Evolutionary conservation across 2,329 filamentous ascomycete genomes (phyloP), one percentile per base, ranked within the genome.

Genomic region (Penicillium sp.): DNA sequence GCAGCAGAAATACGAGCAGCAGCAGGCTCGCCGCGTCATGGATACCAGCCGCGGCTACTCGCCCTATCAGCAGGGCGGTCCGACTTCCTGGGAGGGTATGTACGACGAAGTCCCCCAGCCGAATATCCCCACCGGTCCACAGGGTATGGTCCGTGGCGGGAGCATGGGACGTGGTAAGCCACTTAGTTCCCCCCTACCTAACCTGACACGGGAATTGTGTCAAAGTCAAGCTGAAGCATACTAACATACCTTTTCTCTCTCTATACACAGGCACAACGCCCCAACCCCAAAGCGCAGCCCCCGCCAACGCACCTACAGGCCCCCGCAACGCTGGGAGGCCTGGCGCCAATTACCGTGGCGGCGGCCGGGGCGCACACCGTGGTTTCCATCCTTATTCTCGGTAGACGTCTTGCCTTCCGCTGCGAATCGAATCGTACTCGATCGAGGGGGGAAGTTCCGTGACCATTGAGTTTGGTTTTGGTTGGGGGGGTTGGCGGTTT

Each of bases 11-110:
- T 91, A 91, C 73, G 88, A 90, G 69, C 86, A 88, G 62, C 89
- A 88, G 71, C 82, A 87, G 73, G 80, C 80, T 63, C 82, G 83
- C 61, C 85, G 83, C 56, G 77, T 74, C 76, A 81, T 77, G 47
- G 75, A 77, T 19, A 27, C 50, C 50, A 74, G 72, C 54, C 75
- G 76, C 13, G 72, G 65, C 18, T 76, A 77, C 70, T 70, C 76
- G 56, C 73, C 77, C 40, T 78, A 79, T 61, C 74, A 82, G 74
- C 69, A 83, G 57, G 87, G 86, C 46, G 87, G 87, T 16, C 89
- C 89, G n/a, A 91, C 90, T 24, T 93, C 89, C 41, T 97, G 93
- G 92, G 94, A 98, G 75, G 94, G 94, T 70, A 96, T 96, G 92
- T 98, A 97, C 75, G 94, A 98, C 73, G 94, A 97, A 73, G 91